Base-by-base conservation (phyloP, 1,139 yeast genomes). In the Hansenula sp. region DNA sequence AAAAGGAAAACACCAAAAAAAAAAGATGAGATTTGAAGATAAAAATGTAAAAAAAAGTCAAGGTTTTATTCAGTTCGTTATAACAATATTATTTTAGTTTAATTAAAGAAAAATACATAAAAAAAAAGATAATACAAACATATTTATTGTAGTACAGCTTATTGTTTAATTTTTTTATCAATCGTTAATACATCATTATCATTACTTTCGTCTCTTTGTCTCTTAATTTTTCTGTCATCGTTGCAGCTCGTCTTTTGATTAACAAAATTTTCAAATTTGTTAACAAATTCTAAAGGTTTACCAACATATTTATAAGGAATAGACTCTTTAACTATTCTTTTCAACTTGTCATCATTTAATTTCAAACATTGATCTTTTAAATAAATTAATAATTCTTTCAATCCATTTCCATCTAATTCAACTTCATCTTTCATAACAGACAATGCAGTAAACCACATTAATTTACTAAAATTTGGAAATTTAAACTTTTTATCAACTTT, bases 401-500 rank as follows among this genome's bases (percentile, higher is more conserved):
- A 20, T 25, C 38, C 43, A 16, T 35, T 36, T 1, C 25, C 36
- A 13, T 40, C 46, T 16, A 37, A 13, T 18, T 18, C 24, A 29
- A 39, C 34, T 20, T 39, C 44, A 29, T 34, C 32, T 7, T 32
- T 22, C 10, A 45, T 17, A 7, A 47, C 38, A 10, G 26, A 38
- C 33, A 39, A 29, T 1, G 46, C 51, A 1, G 54, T 49, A 2
- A 78, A 65, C 90, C 94, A 84, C 57, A 87, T 61, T 4, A 85
- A 82, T 45, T 70, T 75, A 44, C 80, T 75, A 55, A 88, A 87
- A 60, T 74, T 72, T 0, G 97, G 97, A 55, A 85, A 89, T 36
- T 87, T 69, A 61, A 82, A 89, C 51, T 77, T 79, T 41, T 78
- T 70, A 0, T 92, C 90, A 1, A 89, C 96, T 44, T 75, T 73